These are phyloP conservation scores for Aegilops tauschii DNA, from an alignment of 176 grass and related monocot species.

Conservation along the genomic window DNA sequence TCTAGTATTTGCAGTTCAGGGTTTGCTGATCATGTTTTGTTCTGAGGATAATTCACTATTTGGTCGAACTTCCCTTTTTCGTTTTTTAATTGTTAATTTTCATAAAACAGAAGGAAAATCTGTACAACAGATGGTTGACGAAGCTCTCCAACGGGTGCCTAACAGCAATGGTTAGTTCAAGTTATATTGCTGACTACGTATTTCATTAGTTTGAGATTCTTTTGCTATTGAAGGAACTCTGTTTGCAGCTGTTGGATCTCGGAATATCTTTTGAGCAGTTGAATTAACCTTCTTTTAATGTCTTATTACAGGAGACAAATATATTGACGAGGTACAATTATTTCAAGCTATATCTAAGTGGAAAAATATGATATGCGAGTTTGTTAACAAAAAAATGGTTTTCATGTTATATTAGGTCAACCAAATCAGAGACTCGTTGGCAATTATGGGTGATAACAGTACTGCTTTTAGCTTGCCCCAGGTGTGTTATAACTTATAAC, in stretches of 20 bases:
- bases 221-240: not conserved
- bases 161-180: conserved; percentile 70
- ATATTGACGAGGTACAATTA: conserved; percentile 78
- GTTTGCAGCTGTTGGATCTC: conserved; percentile 11
- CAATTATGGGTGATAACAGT: conserved; percentile 85
- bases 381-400: conserved; percentile 22
- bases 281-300: conserved; percentile 33
- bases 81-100: conserved; percentile 1
- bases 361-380: conserved; percentile 25
- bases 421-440: conserved; percentile 90
- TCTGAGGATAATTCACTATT: not conserved
- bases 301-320: conserved; percentile 71
- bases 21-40: not conserved
- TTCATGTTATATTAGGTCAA: conserved; percentile 67
- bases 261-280: conserved; percentile 21
- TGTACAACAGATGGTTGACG: conserved; percentile 91
- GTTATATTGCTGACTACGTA: not conserved
- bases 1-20: not conserved
- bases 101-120: conserved; percentile 87
- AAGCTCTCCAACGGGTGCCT: conserved; percentile 78
- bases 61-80: not conserved
- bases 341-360: conserved; percentile 10
- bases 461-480: conserved; percentile 96
- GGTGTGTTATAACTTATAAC: conserved; percentile 34
- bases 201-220: not conserved